phyloP scores from a whole-genome alignment of 2,329 filamentous ascomycete genomes.

The Ophiostoma angusticollis region DNA sequence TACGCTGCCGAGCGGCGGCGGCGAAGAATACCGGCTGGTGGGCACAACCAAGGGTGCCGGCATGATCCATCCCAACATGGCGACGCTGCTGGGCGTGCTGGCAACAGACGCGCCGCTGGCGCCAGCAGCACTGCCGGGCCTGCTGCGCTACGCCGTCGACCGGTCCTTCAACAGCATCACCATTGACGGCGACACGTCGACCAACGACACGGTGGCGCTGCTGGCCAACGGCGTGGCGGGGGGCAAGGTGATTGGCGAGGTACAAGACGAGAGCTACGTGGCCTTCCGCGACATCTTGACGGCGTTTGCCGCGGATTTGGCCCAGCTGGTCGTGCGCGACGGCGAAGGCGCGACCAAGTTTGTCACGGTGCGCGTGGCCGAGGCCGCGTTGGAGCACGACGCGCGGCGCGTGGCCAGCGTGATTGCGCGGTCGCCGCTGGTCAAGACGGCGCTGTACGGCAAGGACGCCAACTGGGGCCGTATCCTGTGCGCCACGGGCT shows the following conservation, averaged over 20 bases:
- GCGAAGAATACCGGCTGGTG: constrained; percentile 66
- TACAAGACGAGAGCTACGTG: constrained; percentile 46
- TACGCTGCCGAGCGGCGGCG: constrained; percentile 60
- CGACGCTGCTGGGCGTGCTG: constrained; percentile 80
- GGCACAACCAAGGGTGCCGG: constrained; percentile 97
- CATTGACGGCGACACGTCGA: constrained; percentile 92
- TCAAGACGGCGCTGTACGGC: constrained; percentile 95
- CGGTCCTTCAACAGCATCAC: constrained; percentile 94
- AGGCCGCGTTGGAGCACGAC: constrained; percentile 54
- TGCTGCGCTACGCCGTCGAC: constrained; percentile 63
- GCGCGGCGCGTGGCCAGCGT: constrained; percentile 72
- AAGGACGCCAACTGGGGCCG: constrained; percentile 98
- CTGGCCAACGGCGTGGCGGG: constrained; percentile 92
- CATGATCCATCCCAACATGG: constrained; percentile 99
- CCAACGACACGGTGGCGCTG: constrained; percentile 89
- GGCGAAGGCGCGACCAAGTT: constrained; percentile 98
- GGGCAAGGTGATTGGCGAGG: constrained; percentile 47
- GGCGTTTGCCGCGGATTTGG: constrained; percentile 68
- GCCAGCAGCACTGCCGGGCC: constrained; percentile 49
- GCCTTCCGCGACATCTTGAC: constrained; percentile 61
- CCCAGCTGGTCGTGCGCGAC: constrained; percentile 87
- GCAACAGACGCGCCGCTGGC: constrained; percentile 81
- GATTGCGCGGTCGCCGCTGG: constrained; percentile 82
- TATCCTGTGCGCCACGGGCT: constrained; percentile 88
- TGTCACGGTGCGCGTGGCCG: constrained; percentile 75